phyloP scores from a whole-genome alignment of 1,284 basidiomycete genomes.

The Boletus semigastroideus region DNA sequence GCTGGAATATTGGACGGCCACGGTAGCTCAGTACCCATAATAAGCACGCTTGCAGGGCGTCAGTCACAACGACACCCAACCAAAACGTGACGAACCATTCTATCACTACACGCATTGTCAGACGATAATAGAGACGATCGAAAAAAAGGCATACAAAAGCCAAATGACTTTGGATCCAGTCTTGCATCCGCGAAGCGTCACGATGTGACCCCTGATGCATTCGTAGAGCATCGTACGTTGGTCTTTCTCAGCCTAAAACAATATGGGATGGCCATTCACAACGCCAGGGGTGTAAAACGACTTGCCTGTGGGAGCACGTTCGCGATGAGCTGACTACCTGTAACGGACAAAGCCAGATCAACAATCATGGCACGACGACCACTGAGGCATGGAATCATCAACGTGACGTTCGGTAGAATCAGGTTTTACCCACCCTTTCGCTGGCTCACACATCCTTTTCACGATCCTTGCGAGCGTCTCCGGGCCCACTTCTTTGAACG shows the following conservation, averaged over 20 bases:
- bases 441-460: constrained; percentile 77
- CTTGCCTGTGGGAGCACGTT: constrained; percentile 69
- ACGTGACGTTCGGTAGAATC: constrained; percentile 1
- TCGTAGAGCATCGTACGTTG: constrained; percentile 76
- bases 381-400: constrained; percentile 35
- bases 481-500: constrained; percentile 76
- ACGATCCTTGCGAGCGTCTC: constrained; percentile 70
- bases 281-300: constrained; percentile 1
- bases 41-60: constrained; percentile 37
- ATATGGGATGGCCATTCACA: constrained; percentile 3
- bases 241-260: constrained; percentile 69
- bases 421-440: constrained; percentile 55
- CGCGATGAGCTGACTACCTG: constrained; percentile 79
- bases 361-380: constrained; percentile 79
- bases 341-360: constrained; percentile 76
- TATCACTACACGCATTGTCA: constrained; percentile 38
- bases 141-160: constrained; percentile 65
- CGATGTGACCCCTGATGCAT: constrained; percentile 80
- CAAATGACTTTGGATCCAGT: constrained; percentile 86
- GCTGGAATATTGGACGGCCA: constrained; percentile 7
- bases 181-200: constrained; percentile 81
- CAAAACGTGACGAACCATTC: constrained; percentile 42
- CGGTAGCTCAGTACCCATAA: constrained; percentile 37
- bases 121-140: not conserved
- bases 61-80: constrained; percentile 14